A percentile compares a stretch with the other conserved stretches of the same genome.
Evolutionary conservation across 371 early-diverging fungal genomes (phyloP).

Genomic region (Sporodiniella umbellata): DNA sequence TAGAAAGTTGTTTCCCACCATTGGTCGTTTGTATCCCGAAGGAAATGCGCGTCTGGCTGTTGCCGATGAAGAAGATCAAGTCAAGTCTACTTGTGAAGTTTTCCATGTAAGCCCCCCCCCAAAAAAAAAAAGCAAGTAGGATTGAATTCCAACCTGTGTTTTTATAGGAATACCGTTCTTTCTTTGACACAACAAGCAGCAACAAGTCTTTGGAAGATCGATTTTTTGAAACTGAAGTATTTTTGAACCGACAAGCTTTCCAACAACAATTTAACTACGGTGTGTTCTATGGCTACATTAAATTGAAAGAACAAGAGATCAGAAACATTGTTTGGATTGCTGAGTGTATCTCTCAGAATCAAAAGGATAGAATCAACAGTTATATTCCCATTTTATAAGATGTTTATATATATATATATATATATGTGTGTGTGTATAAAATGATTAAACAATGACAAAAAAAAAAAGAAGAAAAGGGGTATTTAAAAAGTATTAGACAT

Average conservation of each 20-base stretch:
- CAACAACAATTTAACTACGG: conserved; percentile 96
- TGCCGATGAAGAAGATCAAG: conserved; percentile 94
- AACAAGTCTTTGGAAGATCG: conserved; percentile 85
- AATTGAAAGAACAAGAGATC: conserved; percentile 99
- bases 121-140: too few species aligned
- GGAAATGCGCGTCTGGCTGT: conserved; percentile 81
- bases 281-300: conserved; percentile 95
- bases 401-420: too few species aligned
- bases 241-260: conserved; percentile 90
- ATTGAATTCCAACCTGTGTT: not conserved
- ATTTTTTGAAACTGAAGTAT: conserved; percentile 94
- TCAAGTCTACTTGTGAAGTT: conserved; percentile 78
- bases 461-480: not conserved
- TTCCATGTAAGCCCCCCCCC: conserved; percentile 80
- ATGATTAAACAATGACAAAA: not conserved
- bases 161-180: conserved; percentile 69
- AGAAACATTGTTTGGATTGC: conserved; percentile 99
- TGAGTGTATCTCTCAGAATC: conserved; percentile 98
- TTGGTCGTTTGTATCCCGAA: conserved; percentile 92
- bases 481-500: conserved; percentile 5
- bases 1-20: conserved; percentile 85
- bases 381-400: conserved; percentile 75
- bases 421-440: not conserved
- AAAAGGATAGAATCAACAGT: conserved; percentile 91
- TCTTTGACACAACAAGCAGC: conserved; percentile 56